These are phyloP conservation scores for Suhomyces ambrosiae DNA, from an alignment of 1,139 yeast species.

Conservation along the genomic window DNA sequence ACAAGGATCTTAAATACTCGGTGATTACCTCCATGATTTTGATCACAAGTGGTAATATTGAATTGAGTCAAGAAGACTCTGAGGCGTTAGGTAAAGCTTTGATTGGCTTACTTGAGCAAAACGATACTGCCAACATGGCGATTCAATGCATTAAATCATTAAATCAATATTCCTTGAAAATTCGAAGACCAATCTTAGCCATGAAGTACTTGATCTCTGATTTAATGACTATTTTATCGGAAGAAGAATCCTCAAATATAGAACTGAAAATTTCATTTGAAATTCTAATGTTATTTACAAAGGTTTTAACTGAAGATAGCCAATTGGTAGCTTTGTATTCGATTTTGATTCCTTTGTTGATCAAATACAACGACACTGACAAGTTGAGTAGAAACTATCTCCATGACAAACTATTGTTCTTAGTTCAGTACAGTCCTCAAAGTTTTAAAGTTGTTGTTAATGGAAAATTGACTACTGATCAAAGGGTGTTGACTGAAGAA, in stretches of 20 bases:
- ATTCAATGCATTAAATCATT: slow-evolving; percentile 62
- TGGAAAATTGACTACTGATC: slow-evolving; percentile 35
- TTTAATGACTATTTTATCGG: slow-evolving; percentile 25
- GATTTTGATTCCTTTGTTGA: slow-evolving; percentile 52
- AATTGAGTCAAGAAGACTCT: slow-evolving; percentile 40
- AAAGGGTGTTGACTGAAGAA: slow-evolving; percentile 42
- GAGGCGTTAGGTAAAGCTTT: slow-evolving; percentile 32
- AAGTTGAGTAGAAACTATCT: slow-evolving; percentile 39
- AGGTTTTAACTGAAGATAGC: slow-evolving; percentile 31
- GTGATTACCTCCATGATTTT: slow-evolving; percentile 62
- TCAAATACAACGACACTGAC: slow-evolving; percentile 37
- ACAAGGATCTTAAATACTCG: slow-evolving; percentile 38
- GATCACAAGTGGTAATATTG: slow-evolving; percentile 53
- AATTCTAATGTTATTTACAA: slow-evolving; percentile 51
- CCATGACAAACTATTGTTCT: slow-evolving; percentile 52
- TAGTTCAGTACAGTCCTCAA: slow-evolving; percentile 52
- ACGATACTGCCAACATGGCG: slow-evolving; percentile 44
- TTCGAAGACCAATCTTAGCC: slow-evolving; percentile 26
- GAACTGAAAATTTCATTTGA: slow-evolving; percentile 53
- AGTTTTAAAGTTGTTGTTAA: slow-evolving; percentile 57
- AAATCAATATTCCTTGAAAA: slow-evolving; percentile 41
- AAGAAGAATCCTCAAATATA: slow-evolving; percentile 16
- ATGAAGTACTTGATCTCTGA: slow-evolving; percentile 35
- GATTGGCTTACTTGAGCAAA: slow-evolving; percentile 34
- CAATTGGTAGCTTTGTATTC: slow-evolving; percentile 38